These are phyloP conservation scores for Leucosporidium creatinivorum DNA, from an alignment of 768 basidiomycete species.

Conservation along the genomic window DNA sequence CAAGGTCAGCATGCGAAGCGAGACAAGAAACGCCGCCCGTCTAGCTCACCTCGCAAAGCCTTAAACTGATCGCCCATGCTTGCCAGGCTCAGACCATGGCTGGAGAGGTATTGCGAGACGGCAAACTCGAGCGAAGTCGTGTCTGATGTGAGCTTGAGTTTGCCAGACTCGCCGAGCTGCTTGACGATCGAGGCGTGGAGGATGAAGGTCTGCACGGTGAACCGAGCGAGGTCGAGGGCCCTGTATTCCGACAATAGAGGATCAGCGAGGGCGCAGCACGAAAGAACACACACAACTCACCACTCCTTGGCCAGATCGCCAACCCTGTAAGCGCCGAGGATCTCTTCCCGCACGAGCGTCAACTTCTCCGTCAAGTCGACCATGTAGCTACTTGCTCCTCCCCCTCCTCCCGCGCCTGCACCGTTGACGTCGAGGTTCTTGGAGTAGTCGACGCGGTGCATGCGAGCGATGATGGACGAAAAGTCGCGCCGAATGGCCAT, in stretches of 20 bases:
- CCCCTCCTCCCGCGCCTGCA: conserved; percentile 47
- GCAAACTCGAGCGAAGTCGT: conserved; percentile 96
- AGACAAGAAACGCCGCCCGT: too few species aligned
- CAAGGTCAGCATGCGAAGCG: background rate
- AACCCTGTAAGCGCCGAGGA: conserved; percentile 62
- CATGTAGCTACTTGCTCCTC: conserved; percentile 67
- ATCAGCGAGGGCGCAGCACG: conserved; percentile 29
- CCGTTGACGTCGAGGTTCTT: conserved; percentile 59
- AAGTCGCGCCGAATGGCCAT: conserved; percentile 64
- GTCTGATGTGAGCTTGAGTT: conserved; percentile 87
- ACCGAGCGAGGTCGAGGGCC: conserved; percentile 61
- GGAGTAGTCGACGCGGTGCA: conserved; percentile 78
- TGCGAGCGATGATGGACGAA: conserved; percentile 64
- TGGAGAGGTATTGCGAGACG: conserved; percentile 60
- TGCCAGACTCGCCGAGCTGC: conserved; percentile 84
- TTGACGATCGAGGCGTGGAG: conserved; percentile 87
- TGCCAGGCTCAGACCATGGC: conserved; percentile 53
- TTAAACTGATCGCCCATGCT: conserved; percentile 79
- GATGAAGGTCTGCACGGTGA: conserved; percentile 77
- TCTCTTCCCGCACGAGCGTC: conserved; percentile 66
- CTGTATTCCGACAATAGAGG: conserved; percentile 42
- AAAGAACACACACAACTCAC: conserved; percentile 45
- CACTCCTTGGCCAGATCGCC: conserved; percentile 68
- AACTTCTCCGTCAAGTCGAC: conserved; percentile 86
- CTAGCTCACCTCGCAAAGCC: conserved; percentile 52